phyloP scores from a whole-genome alignment of 208 protist species.

The Leishmania major region DNA sequence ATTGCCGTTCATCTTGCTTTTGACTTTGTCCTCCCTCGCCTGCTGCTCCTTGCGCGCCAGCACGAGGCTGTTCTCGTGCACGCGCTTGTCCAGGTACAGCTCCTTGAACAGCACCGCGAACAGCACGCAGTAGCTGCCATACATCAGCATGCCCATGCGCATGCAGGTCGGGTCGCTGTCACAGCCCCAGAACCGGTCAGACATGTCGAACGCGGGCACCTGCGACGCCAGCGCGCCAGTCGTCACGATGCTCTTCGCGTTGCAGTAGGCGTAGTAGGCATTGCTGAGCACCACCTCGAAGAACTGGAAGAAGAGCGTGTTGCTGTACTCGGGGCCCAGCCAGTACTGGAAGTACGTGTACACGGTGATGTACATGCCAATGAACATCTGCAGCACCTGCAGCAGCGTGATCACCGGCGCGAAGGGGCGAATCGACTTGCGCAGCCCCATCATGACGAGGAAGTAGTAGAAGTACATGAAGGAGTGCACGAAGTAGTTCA shows the following conservation, averaged over 20 bases:
- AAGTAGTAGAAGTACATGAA: slow-evolving; percentile 96
- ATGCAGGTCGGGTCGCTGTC: slow-evolving; percentile 45
- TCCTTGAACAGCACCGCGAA: slow-evolving; percentile 80
- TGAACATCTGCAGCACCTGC: slow-evolving; percentile 92
- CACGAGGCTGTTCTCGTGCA: slow-evolving; percentile 30
- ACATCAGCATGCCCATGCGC: slow-evolving; percentile 78
- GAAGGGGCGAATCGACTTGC: slow-evolving; percentile 58
- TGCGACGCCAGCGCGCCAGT: slow-evolving; percentile 38
- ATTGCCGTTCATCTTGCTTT: neutral
- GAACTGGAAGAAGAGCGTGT: slow-evolving; percentile 22
- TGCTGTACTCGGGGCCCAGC: slow-evolving; percentile 19
- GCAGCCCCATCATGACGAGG: slow-evolving; percentile 54
- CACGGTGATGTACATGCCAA: slow-evolving; percentile 69
- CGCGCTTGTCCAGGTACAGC: slow-evolving; percentile 38
- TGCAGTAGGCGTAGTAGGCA: slow-evolving; percentile 1
- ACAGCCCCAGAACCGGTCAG: slow-evolving; percentile 40
- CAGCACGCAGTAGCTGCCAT: slow-evolving; percentile 86
- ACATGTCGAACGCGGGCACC: slow-evolving; percentile 39
- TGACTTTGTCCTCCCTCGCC: neutral
- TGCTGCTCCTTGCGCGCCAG: slow-evolving; percentile 12
- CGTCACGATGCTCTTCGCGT: slow-evolving; percentile 32
- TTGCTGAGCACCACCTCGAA: slow-evolving; percentile 11
- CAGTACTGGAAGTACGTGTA: slow-evolving; percentile 47
- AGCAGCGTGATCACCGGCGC: slow-evolving; percentile 76
- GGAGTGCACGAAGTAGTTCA: slow-evolving; percentile 67